Base-by-base conservation (phyloP, 257 asterid species). In the Orobanche coerulescens region DNA sequence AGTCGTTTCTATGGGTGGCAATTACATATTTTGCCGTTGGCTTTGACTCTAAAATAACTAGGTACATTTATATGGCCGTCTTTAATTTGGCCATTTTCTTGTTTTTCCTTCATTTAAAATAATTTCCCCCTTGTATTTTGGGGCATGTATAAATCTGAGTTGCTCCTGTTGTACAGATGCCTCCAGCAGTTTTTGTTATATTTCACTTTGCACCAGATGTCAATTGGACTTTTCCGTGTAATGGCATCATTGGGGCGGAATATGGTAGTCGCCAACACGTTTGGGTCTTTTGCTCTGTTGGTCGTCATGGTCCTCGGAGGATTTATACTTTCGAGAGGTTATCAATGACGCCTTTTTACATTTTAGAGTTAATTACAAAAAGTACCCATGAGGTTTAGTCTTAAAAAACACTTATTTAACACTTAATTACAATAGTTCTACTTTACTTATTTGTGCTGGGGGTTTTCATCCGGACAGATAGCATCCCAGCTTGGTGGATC, bases 281-380 rank as follows among this genome's bases (percentile, higher is more conserved):
- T 82, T 75, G 98, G 96, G 69, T 81, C 96, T 49, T 88, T 83
- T 44, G 94, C 96, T 22, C 47, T 88, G 90, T 62, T 92, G 61
- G 84, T 85, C 59, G 90, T 88, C 43, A 73, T 92, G 85, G 84
- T 87, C 58, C 86, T 88, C 40, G 98, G 98, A 25, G 98, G 98
- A 49, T 92, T 86, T 75, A 70, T 92, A 68, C 75, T 92, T 63
- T 85, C 98, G 28, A 78, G 84, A 83, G 95, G 98, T 91, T 62
- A 58, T 62, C 15, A 53, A 34, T 59, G 28, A 22, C 31, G 46
- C 26, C 25, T 20, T 3, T 57, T 43, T 52, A 16, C 24, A 67
- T 52, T 40, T 58, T 56, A 25, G 11, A 26, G 25, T 26, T 9
- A 6, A 52, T 10, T 50, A 12, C 7, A 19, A 22, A 39, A 12